Evolutionary conservation across 768 basidiomycete species (phyloP).

Genomic region (Cyathus striatus): DNA sequence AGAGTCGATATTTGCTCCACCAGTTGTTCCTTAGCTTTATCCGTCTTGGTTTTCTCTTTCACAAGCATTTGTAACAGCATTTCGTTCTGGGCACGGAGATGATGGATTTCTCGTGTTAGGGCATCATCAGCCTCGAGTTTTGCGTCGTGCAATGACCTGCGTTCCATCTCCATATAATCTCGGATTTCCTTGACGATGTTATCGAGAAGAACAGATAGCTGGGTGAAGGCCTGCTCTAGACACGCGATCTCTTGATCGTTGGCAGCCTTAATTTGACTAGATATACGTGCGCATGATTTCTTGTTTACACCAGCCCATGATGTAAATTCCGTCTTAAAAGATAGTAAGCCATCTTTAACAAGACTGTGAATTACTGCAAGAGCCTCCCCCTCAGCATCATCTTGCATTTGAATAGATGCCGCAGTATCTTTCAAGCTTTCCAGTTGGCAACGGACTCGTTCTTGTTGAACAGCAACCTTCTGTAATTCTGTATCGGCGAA

Average conservation of each 20-base stretch:
- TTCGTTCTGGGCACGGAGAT: constrained; percentile 59
- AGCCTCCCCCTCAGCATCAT: neutral
- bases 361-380: neutral
- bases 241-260: constrained; percentile 41
- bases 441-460: neutral
- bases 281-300: constrained; percentile 41
- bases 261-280: constrained; percentile 37
- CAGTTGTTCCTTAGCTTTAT: constrained; percentile 66
- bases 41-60: constrained; percentile 60
- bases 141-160: constrained; percentile 42
- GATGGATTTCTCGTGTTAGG: constrained; percentile 7
- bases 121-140: constrained; percentile 42
- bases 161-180: constrained; percentile 51
- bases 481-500: neutral
- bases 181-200: constrained; percentile 52
- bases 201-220: constrained; percentile 58
- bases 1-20: constrained; percentile 71
- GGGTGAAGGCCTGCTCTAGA: constrained; percentile 54
- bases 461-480: neutral
- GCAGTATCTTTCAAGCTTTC: neutral
- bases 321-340: constrained; percentile 44
- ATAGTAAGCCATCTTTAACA: neutral
- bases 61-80: constrained; percentile 56
- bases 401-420: neutral
- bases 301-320: constrained; percentile 55